Evolutionary conservation across 2,329 filamentous ascomycete genomes (phyloP).

Genomic region (Claviceps spartinae): DNA sequence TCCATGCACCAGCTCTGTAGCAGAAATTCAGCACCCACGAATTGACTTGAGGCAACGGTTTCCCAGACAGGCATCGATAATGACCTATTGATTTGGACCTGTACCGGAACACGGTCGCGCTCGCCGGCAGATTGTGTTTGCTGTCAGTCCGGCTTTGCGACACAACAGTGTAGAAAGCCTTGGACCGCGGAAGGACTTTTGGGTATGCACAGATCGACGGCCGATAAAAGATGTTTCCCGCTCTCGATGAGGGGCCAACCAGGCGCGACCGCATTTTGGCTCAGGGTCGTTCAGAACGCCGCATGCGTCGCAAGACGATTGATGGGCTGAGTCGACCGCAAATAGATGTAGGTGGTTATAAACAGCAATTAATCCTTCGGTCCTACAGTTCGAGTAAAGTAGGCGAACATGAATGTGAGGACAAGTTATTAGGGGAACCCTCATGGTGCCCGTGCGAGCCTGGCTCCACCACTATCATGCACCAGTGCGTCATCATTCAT

Average conservation of each 20-base stretch:
- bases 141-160: not conserved
- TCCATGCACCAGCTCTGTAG: conserved; percentile 48
- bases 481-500: too few relatives aligned
- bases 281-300: not conserved
- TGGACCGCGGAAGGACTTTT: not conserved
- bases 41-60: conserved; percentile 33
- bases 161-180: not conserved
- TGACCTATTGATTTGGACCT: not conserved
- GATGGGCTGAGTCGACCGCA: not conserved
- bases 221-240: not conserved
- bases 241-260: not conserved
- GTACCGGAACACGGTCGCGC: not conserved
- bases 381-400: not conserved
- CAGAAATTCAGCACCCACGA: conserved; percentile 42
- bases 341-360: not conserved
- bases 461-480: not conserved
- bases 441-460: not conserved
- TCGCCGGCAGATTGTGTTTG: not conserved
- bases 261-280: conserved; percentile 1
- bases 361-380: not conserved
- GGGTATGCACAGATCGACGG: not conserved
- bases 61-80: conserved; percentile 31
- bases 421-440: too few relatives aligned
- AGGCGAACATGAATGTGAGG: not conserved
- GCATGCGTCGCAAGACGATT: not conserved